Evolutionary conservation across 495 filamentous ascomycete genomes (phyloP).

Genomic region (Penicillium diatomitis): DNA sequence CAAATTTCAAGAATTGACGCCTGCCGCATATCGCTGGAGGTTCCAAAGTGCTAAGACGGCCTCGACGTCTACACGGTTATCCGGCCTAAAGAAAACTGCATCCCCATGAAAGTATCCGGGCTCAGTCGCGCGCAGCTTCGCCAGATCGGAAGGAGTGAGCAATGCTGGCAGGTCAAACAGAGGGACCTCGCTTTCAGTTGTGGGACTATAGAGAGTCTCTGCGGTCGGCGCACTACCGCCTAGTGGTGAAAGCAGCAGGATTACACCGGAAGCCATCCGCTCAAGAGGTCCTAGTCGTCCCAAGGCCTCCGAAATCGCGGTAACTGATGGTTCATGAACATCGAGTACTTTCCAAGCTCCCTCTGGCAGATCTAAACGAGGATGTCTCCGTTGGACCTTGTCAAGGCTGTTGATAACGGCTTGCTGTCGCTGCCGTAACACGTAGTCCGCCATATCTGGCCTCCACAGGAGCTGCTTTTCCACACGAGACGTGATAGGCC

Average conservation of each 20-base stretch:
- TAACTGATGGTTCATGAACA: constrained; percentile 16
- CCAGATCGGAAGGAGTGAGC: constrained; percentile 25
- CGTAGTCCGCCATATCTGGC: constrained; percentile 55
- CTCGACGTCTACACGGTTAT: constrained; percentile 29
- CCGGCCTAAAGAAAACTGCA: constrained; percentile 31
- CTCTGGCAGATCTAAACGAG: constrained; percentile 13
- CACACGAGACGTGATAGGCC: constrained; percentile 17
- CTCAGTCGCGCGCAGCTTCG: constrained; percentile 14
- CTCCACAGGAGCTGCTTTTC: constrained; percentile 46
- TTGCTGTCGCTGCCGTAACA: constrained; percentile 44
- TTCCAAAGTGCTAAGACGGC: constrained; percentile 57
- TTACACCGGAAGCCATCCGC: constrained; percentile 22
- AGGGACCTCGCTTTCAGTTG: constrained; percentile 27
- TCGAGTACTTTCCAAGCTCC: constrained; percentile 28
- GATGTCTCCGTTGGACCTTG: constrained; percentile 12
- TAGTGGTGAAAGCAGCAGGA: constrained; percentile 18
- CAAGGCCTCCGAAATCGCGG: constrained; percentile 20
- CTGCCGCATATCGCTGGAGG: constrained; percentile 49
- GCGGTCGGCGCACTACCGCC: constrained; percentile 4
- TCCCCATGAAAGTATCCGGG: constrained; percentile 15
- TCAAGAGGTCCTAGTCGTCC: constrained; percentile 14
- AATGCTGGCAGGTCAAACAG: constrained; percentile 35
- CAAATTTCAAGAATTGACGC: not conserved
- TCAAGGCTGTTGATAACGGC: constrained; percentile 34
- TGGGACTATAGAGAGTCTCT: constrained; percentile 20